These are phyloP conservation scores for Suhomyces faveliae DNA, from an alignment of 805 yeast species.

Conservation along the genomic window DNA sequence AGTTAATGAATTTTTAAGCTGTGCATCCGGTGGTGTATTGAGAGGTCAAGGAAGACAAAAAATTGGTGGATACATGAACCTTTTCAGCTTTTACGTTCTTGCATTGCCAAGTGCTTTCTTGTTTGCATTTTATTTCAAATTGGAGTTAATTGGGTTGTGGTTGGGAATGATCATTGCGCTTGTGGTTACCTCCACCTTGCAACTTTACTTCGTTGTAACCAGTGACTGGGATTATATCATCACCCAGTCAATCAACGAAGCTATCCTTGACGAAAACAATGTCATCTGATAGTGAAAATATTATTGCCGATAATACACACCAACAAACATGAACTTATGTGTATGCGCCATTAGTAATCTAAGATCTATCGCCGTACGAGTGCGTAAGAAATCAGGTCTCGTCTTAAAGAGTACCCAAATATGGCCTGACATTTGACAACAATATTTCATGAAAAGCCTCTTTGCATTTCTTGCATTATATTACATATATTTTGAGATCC, in stretches of 20 bases:
- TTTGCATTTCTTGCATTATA: neutral
- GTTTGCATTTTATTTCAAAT: conserved; percentile 40
- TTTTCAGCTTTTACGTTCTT: conserved; percentile 46
- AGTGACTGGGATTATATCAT: conserved; percentile 46
- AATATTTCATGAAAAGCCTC: neutral
- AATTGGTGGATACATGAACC: conserved; percentile 53
- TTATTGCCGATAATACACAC: neutral
- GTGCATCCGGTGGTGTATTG: conserved; percentile 52
- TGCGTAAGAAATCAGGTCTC: neutral
- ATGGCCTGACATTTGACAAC: neutral
- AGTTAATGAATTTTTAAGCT: conserved; percentile 48
- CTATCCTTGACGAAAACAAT: conserved; percentile 37
- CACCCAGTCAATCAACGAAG: conserved; percentile 41
- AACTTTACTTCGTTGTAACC: conserved; percentile 40
- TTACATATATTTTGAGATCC: neutral
- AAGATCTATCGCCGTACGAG: neutral
- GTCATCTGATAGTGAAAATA: conserved; percentile 6
- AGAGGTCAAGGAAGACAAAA: conserved; percentile 60
- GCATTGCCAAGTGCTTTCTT: conserved; percentile 49
- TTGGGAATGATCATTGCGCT: conserved; percentile 47
- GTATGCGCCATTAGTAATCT: too few species aligned
- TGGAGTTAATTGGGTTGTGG: conserved; percentile 50
- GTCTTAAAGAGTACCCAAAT: neutral
- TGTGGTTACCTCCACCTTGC: conserved; percentile 35
- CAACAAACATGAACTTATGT: neutral